Conservation (phyloP, 78 protist species). For the Dictyostelium intermedium region DNA sequence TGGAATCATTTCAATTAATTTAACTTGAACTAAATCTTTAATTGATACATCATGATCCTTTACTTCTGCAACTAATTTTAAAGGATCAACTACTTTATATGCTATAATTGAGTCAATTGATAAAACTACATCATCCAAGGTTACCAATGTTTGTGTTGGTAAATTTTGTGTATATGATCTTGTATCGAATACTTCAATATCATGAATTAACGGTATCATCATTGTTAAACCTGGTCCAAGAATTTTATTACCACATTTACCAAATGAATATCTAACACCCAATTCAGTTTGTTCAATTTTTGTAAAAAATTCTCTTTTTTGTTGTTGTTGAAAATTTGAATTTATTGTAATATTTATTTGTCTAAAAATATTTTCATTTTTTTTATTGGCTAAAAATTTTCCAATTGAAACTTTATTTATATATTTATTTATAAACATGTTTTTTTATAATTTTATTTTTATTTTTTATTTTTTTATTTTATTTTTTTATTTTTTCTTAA, state of each 20-base stretch:
- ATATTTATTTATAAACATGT: neutral
- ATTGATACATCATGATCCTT: constrained; percentile 26
- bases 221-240: constrained; percentile 37
- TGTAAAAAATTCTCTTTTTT: constrained; percentile 34
- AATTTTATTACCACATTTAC: neutral
- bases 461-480: neutral
- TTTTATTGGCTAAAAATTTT: too few species aligned
- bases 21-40: constrained; percentile 24
- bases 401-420: neutral
- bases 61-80: neutral
- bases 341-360: neutral
- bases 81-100: constrained; percentile 39
- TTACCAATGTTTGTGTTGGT: constrained; percentile 34
- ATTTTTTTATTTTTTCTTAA: neutral
- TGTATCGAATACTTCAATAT: constrained; percentile 37
- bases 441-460: neutral
- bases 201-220: constrained; percentile 13
- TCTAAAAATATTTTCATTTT: neutral
- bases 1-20: constrained; percentile 42
- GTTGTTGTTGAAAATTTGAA: neutral
- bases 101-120: constrained; percentile 24
- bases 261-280: constrained; percentile 51
- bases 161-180: constrained; percentile 1
- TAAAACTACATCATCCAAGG: constrained; percentile 11
- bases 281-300: constrained; percentile 30